Evolutionary conservation across 495 filamentous ascomycete genomes (phyloP).

Genomic region (Choiromyces venosus): DNA sequence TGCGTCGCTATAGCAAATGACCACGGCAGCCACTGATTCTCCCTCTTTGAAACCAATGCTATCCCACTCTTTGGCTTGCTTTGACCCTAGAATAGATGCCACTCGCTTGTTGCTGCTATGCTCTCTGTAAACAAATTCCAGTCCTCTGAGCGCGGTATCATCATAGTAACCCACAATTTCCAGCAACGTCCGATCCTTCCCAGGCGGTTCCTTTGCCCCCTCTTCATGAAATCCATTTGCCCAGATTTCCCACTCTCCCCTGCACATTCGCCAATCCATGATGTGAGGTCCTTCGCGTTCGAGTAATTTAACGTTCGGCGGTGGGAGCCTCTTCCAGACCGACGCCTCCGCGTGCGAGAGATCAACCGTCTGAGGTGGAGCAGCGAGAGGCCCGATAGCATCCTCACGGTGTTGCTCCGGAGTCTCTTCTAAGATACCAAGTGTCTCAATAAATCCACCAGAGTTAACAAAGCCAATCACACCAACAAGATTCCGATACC

Average conservation of each 20-base stretch:
- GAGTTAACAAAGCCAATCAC: slow-evolving; percentile 43
- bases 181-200: slow-evolving; percentile 14
- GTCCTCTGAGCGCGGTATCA: slow-evolving; percentile 33
- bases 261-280: slow-evolving; percentile 39
- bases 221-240: slow-evolving; percentile 29
- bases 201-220: slow-evolving; percentile 13
- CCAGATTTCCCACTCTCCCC: slow-evolving; percentile 43
- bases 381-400: slow-evolving; percentile 13
- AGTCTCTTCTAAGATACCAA: slow-evolving; percentile 42
- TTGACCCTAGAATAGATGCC: slow-evolving; percentile 26
- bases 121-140: slow-evolving; percentile 39
- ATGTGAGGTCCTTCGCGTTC: slow-evolving; percentile 40
- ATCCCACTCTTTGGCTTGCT: slow-evolving; percentile 16
- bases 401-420: slow-evolving; percentile 8
- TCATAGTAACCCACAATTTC: slow-evolving; percentile 42
- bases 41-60: slow-evolving; percentile 19
- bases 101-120: slow-evolving; percentile 9
- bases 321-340: slow-evolving; percentile 39
- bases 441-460: slow-evolving; percentile 42
- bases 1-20: slow-evolving; percentile 38
- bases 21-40: slow-evolving; percentile 32
- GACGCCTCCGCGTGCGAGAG: slow-evolving; percentile 41
- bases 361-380: slow-evolving; percentile 32
- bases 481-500: slow-evolving; percentile 39
- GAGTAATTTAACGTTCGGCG: slow-evolving; percentile 24